Evolutionary conservation across 2,329 filamentous ascomycete genomes (phyloP), one percentile per base, ranked within the genome.

Genomic region (Hypoxylon sp.): DNA sequence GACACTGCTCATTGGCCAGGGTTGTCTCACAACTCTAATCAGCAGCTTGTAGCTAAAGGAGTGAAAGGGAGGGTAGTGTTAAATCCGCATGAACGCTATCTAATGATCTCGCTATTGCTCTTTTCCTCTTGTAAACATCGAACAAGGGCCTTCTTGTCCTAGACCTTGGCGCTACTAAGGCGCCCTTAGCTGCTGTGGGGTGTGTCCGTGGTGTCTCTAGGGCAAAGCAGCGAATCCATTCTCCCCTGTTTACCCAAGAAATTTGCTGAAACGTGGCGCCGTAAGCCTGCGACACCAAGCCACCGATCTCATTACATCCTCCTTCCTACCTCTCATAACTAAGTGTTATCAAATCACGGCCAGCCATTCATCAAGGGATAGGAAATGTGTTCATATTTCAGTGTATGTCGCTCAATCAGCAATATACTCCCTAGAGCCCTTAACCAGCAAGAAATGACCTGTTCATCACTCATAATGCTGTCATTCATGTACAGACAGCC

Each of bases 241-340:
- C n/a, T 11, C 46, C 15, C 24, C 37, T n/a, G 52, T 51, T 63
- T 51, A 51, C 7, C 37, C 48, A 21, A 6, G 24, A 50, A 53
- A 46, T 21, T 32, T 46, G 51, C 51, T 67, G 65, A 64, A 67
- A 67, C 60, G 59, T 48, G 31, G 29, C 59, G 53, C 48, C 54
- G 53, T 54, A 52, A 50, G 51, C 62, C 42, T 62, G 58, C 32
- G 54, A 62, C 64, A 46, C 15, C 27, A 24, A 59, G 5, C 39
- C 17, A 19, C 17, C 13, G 7, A 15, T 42, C n/a, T 2, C 37
- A n/a, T 10, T 7, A 6, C n/a, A 42, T 42, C n/a, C 15, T 39
- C 5, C n/a, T 42, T 42, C n/a, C 11, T 42, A 39, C n/a, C 15
- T n/a, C n/a, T n/a, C 44, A 17, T 24, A 47, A 24, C 17, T 11